These are phyloP conservation scores for Pseudopyricularia cyperi DNA, from an alignment of 2,329 filamentous ascomycete species.

Conservation along the genomic window DNA sequence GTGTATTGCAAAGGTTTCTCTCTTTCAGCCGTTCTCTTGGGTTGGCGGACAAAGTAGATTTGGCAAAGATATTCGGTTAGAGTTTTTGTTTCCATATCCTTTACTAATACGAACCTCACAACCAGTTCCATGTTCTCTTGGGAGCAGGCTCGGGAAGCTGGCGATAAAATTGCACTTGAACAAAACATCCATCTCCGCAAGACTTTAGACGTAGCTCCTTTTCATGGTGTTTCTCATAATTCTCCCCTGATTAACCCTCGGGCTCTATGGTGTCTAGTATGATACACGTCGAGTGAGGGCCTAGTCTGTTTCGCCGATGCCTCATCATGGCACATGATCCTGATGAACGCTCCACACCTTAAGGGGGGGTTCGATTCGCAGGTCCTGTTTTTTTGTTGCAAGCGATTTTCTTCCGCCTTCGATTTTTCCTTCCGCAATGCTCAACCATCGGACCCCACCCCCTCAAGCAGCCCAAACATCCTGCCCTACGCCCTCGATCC, in stretches of 20 bases:
- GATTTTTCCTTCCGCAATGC: background rate
- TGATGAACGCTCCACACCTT: background rate
- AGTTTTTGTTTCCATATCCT: no score
- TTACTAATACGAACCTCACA: no score
- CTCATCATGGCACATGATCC: background rate
- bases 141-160: no score
- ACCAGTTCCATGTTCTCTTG: no score
- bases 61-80: no score
- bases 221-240: background rate
- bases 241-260: background rate
- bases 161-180: no score
- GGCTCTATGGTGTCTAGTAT: background rate
- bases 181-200: no score
- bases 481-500: constrained; percentile 88
- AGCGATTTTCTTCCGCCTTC: background rate
- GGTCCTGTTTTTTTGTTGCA: background rate
- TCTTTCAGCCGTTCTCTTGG: no score
- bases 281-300: background rate
- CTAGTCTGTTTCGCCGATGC: background rate
- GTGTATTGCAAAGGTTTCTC: no score
- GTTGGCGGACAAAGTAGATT: no score
- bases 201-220: background rate
- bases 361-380: background rate
- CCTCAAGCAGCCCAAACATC: constrained; percentile 83
- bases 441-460: no score